Base-by-base conservation (phyloP, 805 yeast species). In the Candida quercuum region DNA sequence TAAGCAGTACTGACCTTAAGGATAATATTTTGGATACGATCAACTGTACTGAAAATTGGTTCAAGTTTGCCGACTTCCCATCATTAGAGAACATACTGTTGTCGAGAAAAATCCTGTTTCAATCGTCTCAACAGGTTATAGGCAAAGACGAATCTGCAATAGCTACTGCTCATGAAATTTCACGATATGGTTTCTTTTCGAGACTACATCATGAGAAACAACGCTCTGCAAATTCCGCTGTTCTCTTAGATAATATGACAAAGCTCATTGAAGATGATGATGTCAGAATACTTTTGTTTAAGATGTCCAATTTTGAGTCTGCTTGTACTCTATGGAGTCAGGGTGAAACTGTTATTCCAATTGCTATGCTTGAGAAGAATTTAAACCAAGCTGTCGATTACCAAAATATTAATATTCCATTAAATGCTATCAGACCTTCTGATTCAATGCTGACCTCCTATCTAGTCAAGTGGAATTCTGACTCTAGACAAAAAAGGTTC, bases 281-380 rank as follows among this genome's bases (percentile, higher is more conserved):
- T 2, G 4, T 40, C 0, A 32, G 19, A 5, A 3, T 16, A 1
- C 12, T 41, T 2, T 8, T 48, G 5, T 23, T 39, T 2, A 51
- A 39, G 30, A 11, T 50, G 4, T 40, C 57, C 2, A 40, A 32
- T 33, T 67, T 66, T 45, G 76, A 76, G 31, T 52, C 76, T 0
- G 87, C 95, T 0, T 57, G 66, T 4, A 71, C 82, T 0, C 60
- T 82, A 24, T 86, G 95, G 94, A 54, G 63, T 0, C 78, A 75
- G 36, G 77, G 79, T 1, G 76, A 79, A 34, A 69, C 76, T 0
- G 59, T 61, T 6, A 62, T 71, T n/a, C 78, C 95, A 0, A 76
- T 86, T 14, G 66, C 64, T 0, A 71, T 79, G 48, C 52, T 83
- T 37, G 60, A 66, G 36, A 51, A 57, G n/a, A 47, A 38, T n/a